Evolutionary conservation across 306 rosid genomes (phyloP).

Genomic region (Quercus alba): DNA sequence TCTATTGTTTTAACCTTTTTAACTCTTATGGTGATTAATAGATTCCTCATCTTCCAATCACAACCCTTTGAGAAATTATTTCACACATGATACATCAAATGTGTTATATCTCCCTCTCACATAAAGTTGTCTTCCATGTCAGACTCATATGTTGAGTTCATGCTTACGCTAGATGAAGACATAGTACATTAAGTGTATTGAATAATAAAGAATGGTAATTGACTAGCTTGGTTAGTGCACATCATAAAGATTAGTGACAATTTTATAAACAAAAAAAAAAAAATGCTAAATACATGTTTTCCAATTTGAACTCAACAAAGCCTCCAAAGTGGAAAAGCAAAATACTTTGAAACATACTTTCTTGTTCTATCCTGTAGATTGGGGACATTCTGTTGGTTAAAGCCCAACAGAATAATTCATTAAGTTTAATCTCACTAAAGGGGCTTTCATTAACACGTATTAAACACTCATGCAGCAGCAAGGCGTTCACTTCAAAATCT

Average conservation of each 20-base stretch:
- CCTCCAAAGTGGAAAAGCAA: conserved; percentile 35
- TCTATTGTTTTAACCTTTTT: too few relatives aligned
- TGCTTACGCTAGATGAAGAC: too few relatives aligned
- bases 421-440: conserved; percentile 31
- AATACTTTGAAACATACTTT: conserved; percentile 22
- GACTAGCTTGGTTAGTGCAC: not conserved
- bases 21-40: too few relatives aligned
- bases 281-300: conserved; percentile 6
- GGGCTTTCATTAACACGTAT: not conserved
- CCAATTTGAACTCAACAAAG: conserved; percentile 21
- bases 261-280: conserved; percentile 13
- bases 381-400: conserved; percentile 60
- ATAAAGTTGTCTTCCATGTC: too few relatives aligned
- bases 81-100: too few relatives aligned
- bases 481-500: not conserved
- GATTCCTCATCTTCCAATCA: too few relatives aligned
- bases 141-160: too few relatives aligned
- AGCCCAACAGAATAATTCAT: conserved; percentile 52
- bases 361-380: conserved; percentile 9
- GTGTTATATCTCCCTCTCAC: too few relatives aligned
- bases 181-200: too few relatives aligned
- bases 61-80: too few relatives aligned
- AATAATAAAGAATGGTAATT: too few relatives aligned
- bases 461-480: not conserved
- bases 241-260: not conserved